Base-by-base conservation (phyloP, 169 alveolate genomes). In the Cryptosporidium xiaoi region DNA sequence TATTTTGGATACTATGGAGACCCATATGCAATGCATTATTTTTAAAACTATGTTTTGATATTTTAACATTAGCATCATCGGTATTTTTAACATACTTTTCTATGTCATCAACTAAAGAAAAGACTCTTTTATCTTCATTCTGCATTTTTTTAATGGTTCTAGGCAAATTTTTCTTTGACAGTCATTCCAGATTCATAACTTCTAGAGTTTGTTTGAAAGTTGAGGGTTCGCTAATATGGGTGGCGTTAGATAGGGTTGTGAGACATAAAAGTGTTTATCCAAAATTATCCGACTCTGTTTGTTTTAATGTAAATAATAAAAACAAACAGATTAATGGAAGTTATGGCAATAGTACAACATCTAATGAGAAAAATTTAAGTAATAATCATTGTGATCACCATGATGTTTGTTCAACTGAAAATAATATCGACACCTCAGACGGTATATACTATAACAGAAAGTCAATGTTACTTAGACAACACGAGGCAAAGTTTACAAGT, bases 251-350 rank as follows among this genome's bases (percentile, higher is more conserved):
- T 27, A 60, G 87, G 58, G 87, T 77, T 18, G 51, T 77, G 24
- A 33, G 87, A 15, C 87, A 77, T n/a, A 77, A 77, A 31, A 71
- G 64, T 24, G 64, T 77, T 51, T 77, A 77, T 24, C 69, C 87
- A 36, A 64, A 77, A 62, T 27, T 77, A 4, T 71, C 87, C 2
- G 64, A 77, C 2, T 71, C 87, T 2, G 40, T 65, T 24, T 77
- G 77, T 77, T 40, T 8, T 6, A 40, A 40, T 40, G 1, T 40
- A 40, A 8, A 40, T 8, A 40, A 8, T 6, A 40, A 40, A 6
- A 40, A 8, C 10, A 40, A 40, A 40, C 48, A 6, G 48, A 40
- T 40, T 40, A 8, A 40, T 8, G 10, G 10, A 3, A 6, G 48
- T 40, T 8, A 40, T 1, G 48, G 48, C 48, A 8, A 40, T 8